phyloP scores from a whole-genome alignment of 2,329 filamentous ascomycete species.

The Neofusicoccum laricinum region DNA sequence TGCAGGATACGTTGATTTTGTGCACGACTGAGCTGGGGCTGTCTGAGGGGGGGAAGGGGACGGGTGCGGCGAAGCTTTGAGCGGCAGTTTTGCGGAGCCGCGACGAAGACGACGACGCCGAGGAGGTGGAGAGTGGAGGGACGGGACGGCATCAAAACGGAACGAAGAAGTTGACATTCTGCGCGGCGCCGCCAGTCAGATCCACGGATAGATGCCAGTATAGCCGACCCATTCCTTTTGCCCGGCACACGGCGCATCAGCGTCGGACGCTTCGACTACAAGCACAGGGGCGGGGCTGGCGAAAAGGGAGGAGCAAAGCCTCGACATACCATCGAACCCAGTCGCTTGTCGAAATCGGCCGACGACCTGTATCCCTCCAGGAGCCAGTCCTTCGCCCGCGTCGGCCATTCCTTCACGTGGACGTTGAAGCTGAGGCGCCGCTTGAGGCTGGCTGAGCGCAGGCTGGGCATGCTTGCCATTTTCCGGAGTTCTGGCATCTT shows the following conservation, averaged over 20 bases:
- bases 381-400: not conserved
- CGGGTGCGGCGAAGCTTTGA: slow-evolving; percentile 10
- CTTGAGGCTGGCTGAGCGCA: not conserved
- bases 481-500: not conserved
- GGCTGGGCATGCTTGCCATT: slow-evolving; percentile 5
- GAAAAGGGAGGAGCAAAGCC: no score
- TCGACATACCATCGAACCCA: not conserved
- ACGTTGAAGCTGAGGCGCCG: not conserved
- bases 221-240: slow-evolving; percentile 9
- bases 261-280: not conserved
- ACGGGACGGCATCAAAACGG: not conserved
- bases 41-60: not conserved
- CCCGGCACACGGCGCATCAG: not conserved
- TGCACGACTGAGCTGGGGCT: slow-evolving; percentile 52
- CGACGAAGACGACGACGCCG: not conserved
- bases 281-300: not conserved
- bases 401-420: not conserved
- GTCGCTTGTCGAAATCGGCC: not conserved
- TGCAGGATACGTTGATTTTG: slow-evolving; percentile 53
- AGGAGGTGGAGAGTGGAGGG: not conserved
- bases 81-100: not conserved
- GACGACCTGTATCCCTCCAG: slow-evolving; percentile 6
- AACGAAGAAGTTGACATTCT: not conserved
- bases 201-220: slow-evolving; percentile 11
- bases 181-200: not conserved